Evolutionary conservation across 2,329 filamentous ascomycete species (phyloP).

Genomic region (Ophiostoma novo-ulmi): DNA sequence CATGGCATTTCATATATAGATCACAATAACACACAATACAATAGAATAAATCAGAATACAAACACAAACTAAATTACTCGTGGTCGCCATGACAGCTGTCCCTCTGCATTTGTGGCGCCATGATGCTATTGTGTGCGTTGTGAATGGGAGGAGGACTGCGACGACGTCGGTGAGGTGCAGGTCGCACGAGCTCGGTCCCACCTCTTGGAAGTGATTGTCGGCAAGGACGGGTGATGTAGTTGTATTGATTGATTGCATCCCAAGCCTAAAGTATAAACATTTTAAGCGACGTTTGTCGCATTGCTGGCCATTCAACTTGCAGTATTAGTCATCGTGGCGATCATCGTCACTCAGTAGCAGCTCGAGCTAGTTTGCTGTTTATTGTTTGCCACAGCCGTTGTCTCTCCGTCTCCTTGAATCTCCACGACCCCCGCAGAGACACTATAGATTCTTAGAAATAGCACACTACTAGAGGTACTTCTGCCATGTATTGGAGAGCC

Average conservation of each 20-base stretch:
- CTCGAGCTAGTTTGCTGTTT: no score
- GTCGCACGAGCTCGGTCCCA: not conserved
- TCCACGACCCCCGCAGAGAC: not conserved
- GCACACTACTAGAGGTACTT: not conserved
- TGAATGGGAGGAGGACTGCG: constrained; percentile 8
- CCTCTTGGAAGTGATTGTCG: not conserved
- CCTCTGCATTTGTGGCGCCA: not conserved
- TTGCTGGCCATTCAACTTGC: no score
- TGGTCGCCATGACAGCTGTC: not conserved
- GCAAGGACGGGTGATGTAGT: no score
- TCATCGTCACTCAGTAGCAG: not conserved
- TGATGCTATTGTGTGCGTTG: constrained; percentile 13
- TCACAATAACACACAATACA: not conserved
- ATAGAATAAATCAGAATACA: not conserved
- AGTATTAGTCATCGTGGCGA: not conserved
- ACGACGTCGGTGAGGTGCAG: not conserved
- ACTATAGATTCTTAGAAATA: no score
- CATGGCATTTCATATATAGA: not conserved
- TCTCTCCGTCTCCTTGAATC: no score
- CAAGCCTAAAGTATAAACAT: no score
- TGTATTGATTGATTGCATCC: no score
- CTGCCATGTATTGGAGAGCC: not conserved
- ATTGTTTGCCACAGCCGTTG: no score
- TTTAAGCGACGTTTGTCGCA: no score
- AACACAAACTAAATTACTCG: not conserved